A percentile compares a stretch with the other conserved stretches of the same genome.
These are phyloP conservation scores for Solanum clarkiae DNA, from an alignment of 257 asterid genomes.

Conservation along the genomic window DNA sequence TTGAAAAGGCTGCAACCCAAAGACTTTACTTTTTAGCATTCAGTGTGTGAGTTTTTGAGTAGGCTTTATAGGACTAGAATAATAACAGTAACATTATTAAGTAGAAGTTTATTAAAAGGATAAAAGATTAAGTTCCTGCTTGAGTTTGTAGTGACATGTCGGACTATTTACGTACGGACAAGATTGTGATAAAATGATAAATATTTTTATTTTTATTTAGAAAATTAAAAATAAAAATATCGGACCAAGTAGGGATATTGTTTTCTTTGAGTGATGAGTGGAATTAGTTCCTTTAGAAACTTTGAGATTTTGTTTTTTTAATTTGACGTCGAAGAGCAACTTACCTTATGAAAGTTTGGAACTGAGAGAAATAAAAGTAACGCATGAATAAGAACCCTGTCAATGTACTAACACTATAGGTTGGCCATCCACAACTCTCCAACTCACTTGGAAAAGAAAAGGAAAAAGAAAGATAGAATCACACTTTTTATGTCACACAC, in stretches of 20 bases:
- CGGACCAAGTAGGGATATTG: not conserved
- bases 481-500: slow-evolving; percentile 12
- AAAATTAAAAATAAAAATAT: no score
- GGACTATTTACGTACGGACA: not conserved
- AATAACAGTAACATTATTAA: not conserved
- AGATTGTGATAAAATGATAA: no score
- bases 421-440: slow-evolving; percentile 8
- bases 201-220: no score
- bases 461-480: not conserved
- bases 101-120: not conserved
- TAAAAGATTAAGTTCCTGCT: not conserved
- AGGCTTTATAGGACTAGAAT: slow-evolving; percentile 1
- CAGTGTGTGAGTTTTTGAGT: not conserved
- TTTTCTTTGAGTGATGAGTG: not conserved
- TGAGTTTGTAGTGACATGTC: slow-evolving; percentile 30
- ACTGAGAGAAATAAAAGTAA: slow-evolving; percentile 4
- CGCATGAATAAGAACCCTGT: slow-evolving; percentile 22
- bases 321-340: not conserved
- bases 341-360: slow-evolving; percentile 1
- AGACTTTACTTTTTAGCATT: slow-evolving; percentile 23
- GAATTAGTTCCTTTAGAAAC: not conserved
- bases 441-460: not conserved
- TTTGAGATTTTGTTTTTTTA: not conserved
- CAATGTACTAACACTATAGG: slow-evolving; percentile 2
- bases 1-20: slow-evolving; percentile 41